Evolutionary conservation across 2,329 filamentous ascomycete species (phyloP).

Genomic region (Colletotrichum lupini): DNA sequence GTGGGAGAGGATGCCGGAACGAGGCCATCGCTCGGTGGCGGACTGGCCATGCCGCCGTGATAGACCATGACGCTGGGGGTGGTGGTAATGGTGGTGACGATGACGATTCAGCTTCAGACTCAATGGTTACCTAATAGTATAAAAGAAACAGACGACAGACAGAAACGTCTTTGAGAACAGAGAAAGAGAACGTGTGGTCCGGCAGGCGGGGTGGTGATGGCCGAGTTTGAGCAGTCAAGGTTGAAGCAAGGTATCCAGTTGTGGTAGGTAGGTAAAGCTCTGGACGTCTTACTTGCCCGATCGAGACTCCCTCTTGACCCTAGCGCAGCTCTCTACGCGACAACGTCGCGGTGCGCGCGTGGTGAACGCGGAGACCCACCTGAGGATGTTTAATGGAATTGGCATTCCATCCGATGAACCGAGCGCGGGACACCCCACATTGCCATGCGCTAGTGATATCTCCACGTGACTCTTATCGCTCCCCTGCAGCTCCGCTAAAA

Average conservation of each 20-base stretch:
- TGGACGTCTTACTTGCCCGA: slow-evolving; percentile 24
- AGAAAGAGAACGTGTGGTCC: neutral
- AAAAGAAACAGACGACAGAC: slow-evolving; percentile 5
- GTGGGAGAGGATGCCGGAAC: slow-evolving; percentile 36
- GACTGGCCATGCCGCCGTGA: slow-evolving; percentile 35
- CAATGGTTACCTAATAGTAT: neutral
- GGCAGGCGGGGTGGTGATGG: neutral
- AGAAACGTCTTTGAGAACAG: neutral
- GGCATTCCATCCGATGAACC: neutral
- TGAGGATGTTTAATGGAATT: slow-evolving; percentile 5
- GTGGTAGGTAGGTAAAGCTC: slow-evolving; percentile 5
- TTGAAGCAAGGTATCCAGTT: neutral
- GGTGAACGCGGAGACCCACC: slow-evolving; percentile 1
- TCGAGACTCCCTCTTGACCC: slow-evolving; percentile 14
- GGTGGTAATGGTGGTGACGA: neutral
- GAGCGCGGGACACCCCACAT: neutral
- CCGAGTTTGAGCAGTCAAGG: slow-evolving; percentile 3
- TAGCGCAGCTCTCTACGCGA: slow-evolving; percentile 22
- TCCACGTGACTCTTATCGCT: slow-evolving; percentile 24
- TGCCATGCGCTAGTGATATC: neutral
- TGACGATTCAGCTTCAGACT: neutral
- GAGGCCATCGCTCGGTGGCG: slow-evolving; percentile 36
- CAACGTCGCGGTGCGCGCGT: slow-evolving; percentile 25
- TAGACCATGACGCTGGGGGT: slow-evolving; percentile 25
- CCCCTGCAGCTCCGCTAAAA: slow-evolving; percentile 3